Evolutionary conservation across 1,284 basidiomycete genomes (phyloP).

Genomic region (Coniophora puteana): DNA sequence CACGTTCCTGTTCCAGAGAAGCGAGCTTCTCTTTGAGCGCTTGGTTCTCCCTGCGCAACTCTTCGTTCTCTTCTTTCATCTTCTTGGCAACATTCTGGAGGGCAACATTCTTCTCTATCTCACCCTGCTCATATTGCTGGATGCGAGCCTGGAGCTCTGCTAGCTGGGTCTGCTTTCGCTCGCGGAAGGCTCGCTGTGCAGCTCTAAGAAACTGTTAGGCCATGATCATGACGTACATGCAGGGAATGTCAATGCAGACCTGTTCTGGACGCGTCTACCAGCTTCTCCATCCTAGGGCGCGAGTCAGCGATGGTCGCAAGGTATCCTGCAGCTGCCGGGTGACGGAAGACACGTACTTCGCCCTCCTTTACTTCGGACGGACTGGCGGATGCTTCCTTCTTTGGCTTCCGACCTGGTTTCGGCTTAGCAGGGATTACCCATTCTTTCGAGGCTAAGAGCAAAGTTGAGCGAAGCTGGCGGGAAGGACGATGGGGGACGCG

Average conservation of each 20-base stretch:
- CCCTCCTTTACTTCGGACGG: conserved; percentile 35
- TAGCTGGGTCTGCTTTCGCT: conserved; percentile 87
- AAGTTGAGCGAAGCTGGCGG: conserved; percentile 13
- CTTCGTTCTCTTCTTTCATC: conserved; percentile 85
- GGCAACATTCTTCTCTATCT: conserved; percentile 85
- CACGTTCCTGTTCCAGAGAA: conserved; percentile 44
- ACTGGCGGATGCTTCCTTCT: conserved; percentile 50
- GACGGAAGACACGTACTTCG: conserved; percentile 38
- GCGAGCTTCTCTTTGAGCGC: conserved; percentile 57
- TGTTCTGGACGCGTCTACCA: conserved; percentile 73
- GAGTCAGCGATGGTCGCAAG: conserved; percentile 4
- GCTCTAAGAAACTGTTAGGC: too few species aligned
- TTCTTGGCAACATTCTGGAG: conserved; percentile 83
- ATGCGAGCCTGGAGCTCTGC: conserved; percentile 87
- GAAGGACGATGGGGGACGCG: conserved; percentile 11
- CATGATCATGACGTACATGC: too few species aligned
- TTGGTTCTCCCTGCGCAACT: conserved; percentile 61
- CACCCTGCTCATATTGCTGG: conserved; percentile 84
- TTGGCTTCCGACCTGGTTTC: conserved; percentile 87
- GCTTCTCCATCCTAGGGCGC: conserved; percentile 35
- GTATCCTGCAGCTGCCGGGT: conserved; percentile 5
- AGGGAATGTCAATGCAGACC: too few species aligned
- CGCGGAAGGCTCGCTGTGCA: conserved; percentile 88
- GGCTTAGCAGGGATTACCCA: conserved; percentile 90
- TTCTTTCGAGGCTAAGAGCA: conserved; percentile 71